phyloP scores from a whole-genome alignment of 495 filamentous ascomycete species.

The Lindgomyces ingoldianus region DNA sequence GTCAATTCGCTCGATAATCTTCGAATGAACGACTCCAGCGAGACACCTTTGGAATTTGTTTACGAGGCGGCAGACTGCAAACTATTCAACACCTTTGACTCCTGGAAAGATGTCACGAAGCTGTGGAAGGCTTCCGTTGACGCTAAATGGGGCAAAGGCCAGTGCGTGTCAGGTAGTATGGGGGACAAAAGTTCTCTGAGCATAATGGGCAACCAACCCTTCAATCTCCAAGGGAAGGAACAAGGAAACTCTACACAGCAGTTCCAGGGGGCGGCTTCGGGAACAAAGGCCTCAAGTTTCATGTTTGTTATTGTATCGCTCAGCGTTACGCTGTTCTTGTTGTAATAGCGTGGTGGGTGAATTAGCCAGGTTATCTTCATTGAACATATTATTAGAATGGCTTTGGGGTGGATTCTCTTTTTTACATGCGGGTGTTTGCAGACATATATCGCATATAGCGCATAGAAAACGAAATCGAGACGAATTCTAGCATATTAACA shows the following conservation, averaged over 20 bases:
- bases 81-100: slow-evolving; percentile 23
- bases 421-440: no score
- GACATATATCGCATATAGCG: no score
- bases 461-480: no score
- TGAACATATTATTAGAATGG: no score
- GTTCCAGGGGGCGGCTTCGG: neutral
- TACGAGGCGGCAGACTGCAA: slow-evolving; percentile 38
- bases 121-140: slow-evolving; percentile 28
- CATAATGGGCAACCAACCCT: neutral
- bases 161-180: slow-evolving; percentile 26
- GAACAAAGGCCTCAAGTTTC: neutral
- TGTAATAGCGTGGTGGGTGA: neutral
- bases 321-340: neutral
- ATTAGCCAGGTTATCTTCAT: neutral
- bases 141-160: slow-evolving; percentile 32
- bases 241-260: neutral
- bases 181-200: slow-evolving; percentile 15
- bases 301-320: neutral
- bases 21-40: slow-evolving; percentile 3
- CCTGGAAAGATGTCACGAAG: neutral
- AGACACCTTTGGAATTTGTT: slow-evolving; percentile 34
- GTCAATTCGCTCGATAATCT: slow-evolving; percentile 33
- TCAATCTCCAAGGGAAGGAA: slow-evolving; percentile 14
- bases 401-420: no score
- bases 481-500: no score